These are phyloP conservation scores for Cryphonectria radicalis DNA, from an alignment of 2,329 filamentous ascomycete species.

Conservation along the genomic window DNA sequence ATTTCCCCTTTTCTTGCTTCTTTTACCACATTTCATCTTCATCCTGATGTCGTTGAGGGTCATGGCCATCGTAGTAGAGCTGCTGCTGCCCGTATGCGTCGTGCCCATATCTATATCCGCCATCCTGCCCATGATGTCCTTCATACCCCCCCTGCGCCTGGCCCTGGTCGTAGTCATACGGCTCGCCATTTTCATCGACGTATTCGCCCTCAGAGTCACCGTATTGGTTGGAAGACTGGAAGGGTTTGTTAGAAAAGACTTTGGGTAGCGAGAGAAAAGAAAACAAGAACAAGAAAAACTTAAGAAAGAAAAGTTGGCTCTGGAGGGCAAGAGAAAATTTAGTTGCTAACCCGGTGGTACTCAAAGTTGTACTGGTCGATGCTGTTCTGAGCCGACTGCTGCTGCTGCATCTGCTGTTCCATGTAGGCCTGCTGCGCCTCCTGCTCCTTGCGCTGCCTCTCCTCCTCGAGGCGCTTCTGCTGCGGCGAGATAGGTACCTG, in stretches of 20 bases:
- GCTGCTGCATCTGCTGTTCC: conserved; percentile 46
- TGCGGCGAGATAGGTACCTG: conserved; percentile 82
- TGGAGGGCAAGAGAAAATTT: not conserved
- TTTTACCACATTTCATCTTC: conserved; percentile 36
- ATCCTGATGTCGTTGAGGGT: conserved; percentile 27
- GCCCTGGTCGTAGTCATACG: conserved; percentile 42
- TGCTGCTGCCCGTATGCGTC: conserved; percentile 40
- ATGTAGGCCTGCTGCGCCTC: conserved; percentile 49
- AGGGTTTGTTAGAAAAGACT: not conserved
- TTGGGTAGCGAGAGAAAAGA: not conserved
- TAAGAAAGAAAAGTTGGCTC: not conserved
- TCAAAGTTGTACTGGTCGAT: conserved; percentile 41
- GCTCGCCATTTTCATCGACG: conserved; percentile 40
- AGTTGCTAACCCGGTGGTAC: conserved; percentile 41
- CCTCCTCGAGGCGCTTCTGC: conserved; percentile 44
- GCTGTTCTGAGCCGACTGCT: conserved; percentile 35
- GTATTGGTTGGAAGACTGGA: conserved; percentile 38
- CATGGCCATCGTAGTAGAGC: conserved; percentile 33
- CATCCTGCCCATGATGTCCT: conserved; percentile 24
- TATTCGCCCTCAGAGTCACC: conserved; percentile 39
- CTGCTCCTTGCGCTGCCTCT: conserved; percentile 55
- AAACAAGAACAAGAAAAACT: not conserved
- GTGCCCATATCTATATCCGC: conserved; percentile 36
- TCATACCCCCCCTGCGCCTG: conserved; percentile 30
- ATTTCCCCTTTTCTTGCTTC: not conserved